phyloP scores from a whole-genome alignment of 2,329 filamentous ascomycete species.

The Fusarium pseudoanthophilum region DNA sequence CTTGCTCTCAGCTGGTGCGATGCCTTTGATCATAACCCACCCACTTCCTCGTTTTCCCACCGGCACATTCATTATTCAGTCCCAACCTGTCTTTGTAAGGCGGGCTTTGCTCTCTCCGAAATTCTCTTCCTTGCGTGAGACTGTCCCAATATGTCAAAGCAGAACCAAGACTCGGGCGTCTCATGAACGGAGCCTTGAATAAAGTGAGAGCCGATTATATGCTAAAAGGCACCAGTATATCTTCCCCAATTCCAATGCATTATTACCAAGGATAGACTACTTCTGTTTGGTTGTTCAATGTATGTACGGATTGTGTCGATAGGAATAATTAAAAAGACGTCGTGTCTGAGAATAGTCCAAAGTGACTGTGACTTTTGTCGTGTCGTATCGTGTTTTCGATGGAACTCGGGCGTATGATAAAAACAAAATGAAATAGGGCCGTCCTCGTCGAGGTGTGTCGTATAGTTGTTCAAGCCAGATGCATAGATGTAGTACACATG shows the following conservation, averaged over 20 bases:
- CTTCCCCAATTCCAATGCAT: conserved; percentile 57
- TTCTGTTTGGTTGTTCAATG: conserved; percentile 47
- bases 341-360: conserved; percentile 48
- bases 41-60: conserved; percentile 28
- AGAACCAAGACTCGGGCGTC: conserved; percentile 14
- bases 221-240: conserved; percentile 45
- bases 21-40: conserved; percentile 29
- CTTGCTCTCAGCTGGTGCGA: conserved; percentile 29
- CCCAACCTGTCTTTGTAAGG: conserved; percentile 10
- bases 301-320: conserved; percentile 50
- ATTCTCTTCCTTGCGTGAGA: conserved; percentile 6
- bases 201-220: conserved; percentile 45
- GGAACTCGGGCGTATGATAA: conserved; percentile 39
- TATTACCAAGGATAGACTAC: conserved; percentile 57
- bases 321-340: conserved; percentile 45
- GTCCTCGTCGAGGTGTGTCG: conserved; percentile 37
- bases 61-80: conserved; percentile 16
- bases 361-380: conserved; percentile 45
- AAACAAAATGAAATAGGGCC: conserved; percentile 39
- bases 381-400: conserved; percentile 44
- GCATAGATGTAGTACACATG: conserved; percentile 18
- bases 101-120: conserved; percentile 4
- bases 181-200: conserved; percentile 22
- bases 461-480: conserved; percentile 30
- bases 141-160: conserved; percentile 14